These are phyloP conservation scores for Papiliotrema fonsecae DNA, from an alignment of 1,284 basidiomycete genomes.

Conservation along the genomic window DNA sequence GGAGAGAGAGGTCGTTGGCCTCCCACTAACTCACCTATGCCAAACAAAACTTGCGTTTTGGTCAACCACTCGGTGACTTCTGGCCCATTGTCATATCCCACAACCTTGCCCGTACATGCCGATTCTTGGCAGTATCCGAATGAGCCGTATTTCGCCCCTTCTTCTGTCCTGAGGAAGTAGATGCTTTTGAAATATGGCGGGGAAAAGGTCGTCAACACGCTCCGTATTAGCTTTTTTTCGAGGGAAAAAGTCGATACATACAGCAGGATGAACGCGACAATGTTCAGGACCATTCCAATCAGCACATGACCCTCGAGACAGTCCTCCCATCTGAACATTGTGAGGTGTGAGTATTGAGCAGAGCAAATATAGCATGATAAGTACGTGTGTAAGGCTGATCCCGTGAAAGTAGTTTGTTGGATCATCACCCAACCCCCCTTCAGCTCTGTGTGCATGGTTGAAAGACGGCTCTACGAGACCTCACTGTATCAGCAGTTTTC, in stretches of 20 bases:
- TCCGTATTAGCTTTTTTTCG: neutral
- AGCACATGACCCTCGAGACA: slow-evolving; percentile 32
- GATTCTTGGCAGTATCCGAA: slow-evolving; percentile 23
- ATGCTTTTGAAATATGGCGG: slow-evolving; percentile 27
- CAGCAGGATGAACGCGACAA: slow-evolving; percentile 18
- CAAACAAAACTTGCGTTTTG: slow-evolving; percentile 20
- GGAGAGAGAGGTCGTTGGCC: neutral
- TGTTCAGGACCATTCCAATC: slow-evolving; percentile 21
- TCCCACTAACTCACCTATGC: slow-evolving; percentile 15
- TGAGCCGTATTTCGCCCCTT: slow-evolving; percentile 12
- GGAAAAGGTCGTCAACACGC: slow-evolving; percentile 26
- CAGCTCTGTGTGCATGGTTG: too few relatives aligned
- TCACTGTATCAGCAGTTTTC: too few relatives aligned
- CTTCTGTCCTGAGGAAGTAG: slow-evolving; percentile 16
- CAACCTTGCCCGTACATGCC: slow-evolving; percentile 1
- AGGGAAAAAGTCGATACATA: slow-evolving; percentile 10
- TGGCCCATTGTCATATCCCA: slow-evolving; percentile 17
- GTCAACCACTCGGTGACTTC: slow-evolving; percentile 23
- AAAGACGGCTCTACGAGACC: too few relatives aligned
- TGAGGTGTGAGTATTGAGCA: neutral
- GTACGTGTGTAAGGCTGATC: too few relatives aligned
- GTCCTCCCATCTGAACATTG: slow-evolving; percentile 9
- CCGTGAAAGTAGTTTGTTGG: too few relatives aligned
- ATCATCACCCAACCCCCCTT: too few relatives aligned
- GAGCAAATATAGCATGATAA: neutral